Base-by-base conservation (phyloP, 2,329 filamentous ascomycete species). In the Talaromyces albobiverticillius region DNA sequence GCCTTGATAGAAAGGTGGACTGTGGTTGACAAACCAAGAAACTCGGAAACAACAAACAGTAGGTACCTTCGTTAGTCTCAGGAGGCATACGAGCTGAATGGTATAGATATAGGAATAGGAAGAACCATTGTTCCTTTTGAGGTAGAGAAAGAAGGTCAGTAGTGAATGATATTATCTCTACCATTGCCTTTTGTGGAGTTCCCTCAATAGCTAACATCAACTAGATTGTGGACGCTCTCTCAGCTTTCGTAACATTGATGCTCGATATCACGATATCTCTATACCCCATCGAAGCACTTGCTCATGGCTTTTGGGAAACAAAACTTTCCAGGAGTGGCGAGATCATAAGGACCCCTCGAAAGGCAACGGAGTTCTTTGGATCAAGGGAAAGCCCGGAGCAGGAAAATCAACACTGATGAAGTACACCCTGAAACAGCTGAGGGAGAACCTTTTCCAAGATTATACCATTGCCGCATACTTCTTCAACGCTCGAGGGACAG, bases 321-420 rank as follows among this genome's bases (percentile, higher is more conserved):
- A 38, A 3, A 40, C 60, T 16, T 66, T 60, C 47, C 11, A 14
- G 11, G 1, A 59, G n/a, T 67, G 62, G 63, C 47, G 45, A 18
- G 2, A 56, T 9, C 43, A 47, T 10, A 4, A n/a, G 4, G 6
- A 57, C 9, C 41, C 56, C 11, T 13, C 38, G 32, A 41, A 43
- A 4, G 50, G 62, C 51, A 58, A 65, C n/a, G 62, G 62, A 16
- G 47, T 67, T 1, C 57, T 67, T n/a, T 67, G 62, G 65, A 61
- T 67, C 9, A 65, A 64, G 42, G 64, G 65, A 4, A 67, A 67
- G 32, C 62, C 65, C 8, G 65, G 65, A 8, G 46, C 53, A 34
- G 64, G 64, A 32, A 64, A 64, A 36, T 61, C 61, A 11, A 64
- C 61, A 1, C 29, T 64, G 31, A 62, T 61, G 62, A 62, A 59